These are phyloP conservation scores for Phoma sp. DNA, from an alignment of 2,329 filamentous ascomycete species.

Conservation along the genomic window DNA sequence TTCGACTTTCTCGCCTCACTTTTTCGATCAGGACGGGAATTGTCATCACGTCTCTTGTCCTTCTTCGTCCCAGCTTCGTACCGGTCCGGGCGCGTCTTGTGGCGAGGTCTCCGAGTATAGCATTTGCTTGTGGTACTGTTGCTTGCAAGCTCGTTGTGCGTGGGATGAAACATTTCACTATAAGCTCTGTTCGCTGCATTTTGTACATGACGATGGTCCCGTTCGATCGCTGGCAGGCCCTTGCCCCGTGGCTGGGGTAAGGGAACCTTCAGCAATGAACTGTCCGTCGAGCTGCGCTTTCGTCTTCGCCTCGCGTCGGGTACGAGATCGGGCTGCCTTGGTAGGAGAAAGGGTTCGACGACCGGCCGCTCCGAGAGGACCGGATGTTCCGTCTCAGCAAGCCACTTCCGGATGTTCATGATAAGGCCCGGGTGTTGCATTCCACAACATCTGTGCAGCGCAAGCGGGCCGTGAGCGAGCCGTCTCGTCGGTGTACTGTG, in stretches of 20 bases:
- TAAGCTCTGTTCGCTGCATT: conserved; percentile 14
- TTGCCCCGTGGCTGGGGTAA: conserved; percentile 20
- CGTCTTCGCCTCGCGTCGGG: conserved; percentile 32
- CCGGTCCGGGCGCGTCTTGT: conserved; percentile 55
- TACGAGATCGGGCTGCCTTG: conserved; percentile 23
- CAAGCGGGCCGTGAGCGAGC: conserved; percentile 22
- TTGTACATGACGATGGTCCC: conserved; percentile 10
- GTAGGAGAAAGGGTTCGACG: conserved; percentile 30
- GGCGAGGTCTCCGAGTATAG: conserved; percentile 54
- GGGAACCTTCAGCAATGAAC: conserved; percentile 41
- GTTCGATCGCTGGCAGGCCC: conserved; percentile 6
- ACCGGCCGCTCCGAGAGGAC: conserved; percentile 28
- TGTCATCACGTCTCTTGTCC: conserved; percentile 33
- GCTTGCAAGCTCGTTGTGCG: conserved; percentile 20
- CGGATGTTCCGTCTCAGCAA: conserved; percentile 50
- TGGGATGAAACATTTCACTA: conserved; percentile 25
- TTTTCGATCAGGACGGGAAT: conserved; percentile 23
- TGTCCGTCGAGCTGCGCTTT: conserved; percentile 49
- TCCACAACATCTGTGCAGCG: conserved; percentile 3
- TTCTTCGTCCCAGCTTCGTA: conserved; percentile 50
- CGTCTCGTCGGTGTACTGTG: conserved; percentile 20
- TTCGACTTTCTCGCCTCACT: conserved; percentile 41
- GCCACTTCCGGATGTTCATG: conserved; percentile 57
- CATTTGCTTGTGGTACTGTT: conserved; percentile 29
- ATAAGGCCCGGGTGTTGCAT: conserved; percentile 5